A percentile compares a stretch with the other conserved stretches of the same genome.
phyloP scores from a whole-genome alignment of 108 stramenopile species.

The Mediolabrus comicus region DNA sequence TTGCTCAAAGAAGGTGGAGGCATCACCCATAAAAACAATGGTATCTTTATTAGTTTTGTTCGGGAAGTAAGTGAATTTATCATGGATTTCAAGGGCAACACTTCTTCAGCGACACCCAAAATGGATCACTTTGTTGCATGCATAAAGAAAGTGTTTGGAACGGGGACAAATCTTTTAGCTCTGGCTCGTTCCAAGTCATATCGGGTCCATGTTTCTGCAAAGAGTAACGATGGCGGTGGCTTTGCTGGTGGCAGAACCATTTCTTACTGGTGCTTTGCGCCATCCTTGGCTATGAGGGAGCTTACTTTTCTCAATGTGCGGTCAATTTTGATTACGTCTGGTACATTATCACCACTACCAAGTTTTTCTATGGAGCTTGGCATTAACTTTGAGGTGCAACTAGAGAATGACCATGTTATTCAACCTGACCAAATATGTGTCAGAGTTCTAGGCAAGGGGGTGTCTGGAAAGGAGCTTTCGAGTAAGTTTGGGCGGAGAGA shows the following conservation, averaged over 20 bases:
- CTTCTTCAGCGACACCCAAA: constrained; percentile 53
- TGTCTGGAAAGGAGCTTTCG: constrained; percentile 71
- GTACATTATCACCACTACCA: constrained; percentile 94
- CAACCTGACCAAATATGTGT: constrained; percentile 83
- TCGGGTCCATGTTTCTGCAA: constrained; percentile 66
- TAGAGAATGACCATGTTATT: constrained; percentile 97
- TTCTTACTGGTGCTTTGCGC: constrained; percentile 98
- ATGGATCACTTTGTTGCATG: constrained; percentile 74
- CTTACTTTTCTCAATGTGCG: constrained; percentile 75
- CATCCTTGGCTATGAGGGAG: constrained; percentile 93
- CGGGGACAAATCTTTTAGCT: constrained; percentile 61
- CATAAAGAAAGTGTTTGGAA: constrained; percentile 79
- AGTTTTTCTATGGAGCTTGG: constrained; percentile 91
- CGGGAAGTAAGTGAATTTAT: constrained; percentile 65
- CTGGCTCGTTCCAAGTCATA: constrained; percentile 79
- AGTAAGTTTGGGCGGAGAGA: constrained; percentile 87
- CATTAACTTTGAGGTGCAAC: constrained; percentile 79
- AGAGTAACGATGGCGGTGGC: constrained; percentile 43
- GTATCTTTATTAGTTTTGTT: constrained; percentile 63
- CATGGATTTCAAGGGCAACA: constrained; percentile 66
- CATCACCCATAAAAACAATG: constrained; percentile 74
- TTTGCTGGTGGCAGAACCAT: constrained; percentile 70
- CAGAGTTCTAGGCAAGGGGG: constrained; percentile 83
- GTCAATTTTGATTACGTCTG: constrained; percentile 92
- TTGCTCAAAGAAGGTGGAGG: constrained; percentile 69